A percentile compares a stretch with the other conserved stretches of the same genome.
Evolutionary conservation across 129 eudicot genomes (phyloP).

Genomic region (Mikania micrantha): DNA sequence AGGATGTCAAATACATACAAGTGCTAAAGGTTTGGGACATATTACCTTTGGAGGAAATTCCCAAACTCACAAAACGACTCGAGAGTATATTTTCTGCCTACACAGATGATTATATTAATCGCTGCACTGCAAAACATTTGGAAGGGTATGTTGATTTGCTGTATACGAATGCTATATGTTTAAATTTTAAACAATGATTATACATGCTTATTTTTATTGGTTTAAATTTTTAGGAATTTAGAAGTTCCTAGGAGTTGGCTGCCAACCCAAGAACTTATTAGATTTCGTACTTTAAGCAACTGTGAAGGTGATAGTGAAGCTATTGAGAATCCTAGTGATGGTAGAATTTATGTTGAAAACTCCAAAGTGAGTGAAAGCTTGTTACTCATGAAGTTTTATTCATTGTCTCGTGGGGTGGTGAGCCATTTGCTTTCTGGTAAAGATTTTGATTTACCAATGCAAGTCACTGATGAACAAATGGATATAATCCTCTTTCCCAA

Average conservation of each 20-base stretch:
- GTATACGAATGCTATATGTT: neutral
- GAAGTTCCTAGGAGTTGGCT: slow-evolving; percentile 62
- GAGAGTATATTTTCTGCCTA: slow-evolving; percentile 50
- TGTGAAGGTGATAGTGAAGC: slow-evolving; percentile 10
- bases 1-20: slow-evolving; percentile 40
- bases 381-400: slow-evolving; percentile 71
- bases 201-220: neutral
- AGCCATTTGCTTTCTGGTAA: slow-evolving; percentile 55
- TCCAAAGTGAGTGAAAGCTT: slow-evolving; percentile 77
- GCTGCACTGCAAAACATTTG: slow-evolving; percentile 39
- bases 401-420: slow-evolving; percentile 46
- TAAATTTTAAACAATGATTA: neutral
- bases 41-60: slow-evolving; percentile 47
- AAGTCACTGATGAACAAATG: slow-evolving; percentile 1
- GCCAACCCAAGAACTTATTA: slow-evolving; percentile 23
- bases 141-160: slow-evolving; percentile 47
- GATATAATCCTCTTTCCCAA: slow-evolving; percentile 38
- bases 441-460: slow-evolving; percentile 58
- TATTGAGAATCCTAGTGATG: slow-evolving; percentile 18
- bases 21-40: slow-evolving; percentile 81
- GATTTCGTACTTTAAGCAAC: slow-evolving; percentile 23
- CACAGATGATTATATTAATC: slow-evolving; percentile 51
- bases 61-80: slow-evolving; percentile 55
- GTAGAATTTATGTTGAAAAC: slow-evolving; percentile 55
- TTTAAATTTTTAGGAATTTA: slow-evolving; percentile 31